phyloP scores from a whole-genome alignment of 352 stramenopile species.

The Phytophthora sp. region DNA sequence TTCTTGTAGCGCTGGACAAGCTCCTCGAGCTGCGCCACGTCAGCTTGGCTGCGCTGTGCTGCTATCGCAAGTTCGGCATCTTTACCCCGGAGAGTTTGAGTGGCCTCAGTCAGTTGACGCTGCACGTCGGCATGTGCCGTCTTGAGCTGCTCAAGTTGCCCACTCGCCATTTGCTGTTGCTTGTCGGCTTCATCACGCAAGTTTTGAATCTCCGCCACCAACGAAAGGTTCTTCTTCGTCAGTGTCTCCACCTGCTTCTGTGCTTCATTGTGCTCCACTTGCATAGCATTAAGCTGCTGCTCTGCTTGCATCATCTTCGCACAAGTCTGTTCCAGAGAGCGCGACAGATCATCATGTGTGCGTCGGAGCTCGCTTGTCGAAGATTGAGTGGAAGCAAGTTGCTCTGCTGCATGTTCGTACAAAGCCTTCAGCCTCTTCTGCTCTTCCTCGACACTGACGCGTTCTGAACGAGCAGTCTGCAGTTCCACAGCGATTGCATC shows the following conservation, averaged over 20 bases:
- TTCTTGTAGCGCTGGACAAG: conserved; percentile 36
- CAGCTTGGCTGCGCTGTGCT: conserved; percentile 40
- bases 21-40: conserved; percentile 39
- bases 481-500: conserved; percentile 38
- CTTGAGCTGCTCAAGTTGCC: conserved; percentile 51
- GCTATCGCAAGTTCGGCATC: conserved; percentile 42
- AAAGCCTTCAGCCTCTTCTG: conserved; percentile 34
- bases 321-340: conserved; percentile 50
- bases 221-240: conserved; percentile 64
- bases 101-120: conserved; percentile 40
- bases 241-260: conserved; percentile 65
- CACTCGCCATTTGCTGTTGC: conserved; percentile 40
- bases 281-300: conserved; percentile 46
- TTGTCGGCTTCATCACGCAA: conserved; percentile 57
- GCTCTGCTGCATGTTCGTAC: conserved; percentile 31
- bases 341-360: conserved; percentile 57
- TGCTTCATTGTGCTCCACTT: conserved; percentile 41
- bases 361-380: conserved; percentile 48
- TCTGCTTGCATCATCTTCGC: conserved; percentile 50
- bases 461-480: conserved; percentile 32
- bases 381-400: conserved; percentile 37
- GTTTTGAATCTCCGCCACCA: conserved; percentile 58
- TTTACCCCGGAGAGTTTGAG: conserved; percentile 40
- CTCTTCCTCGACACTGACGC: conserved; percentile 40
- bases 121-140: conserved; percentile 39